Conservation (phyloP, 768 basidiomycete species). For the Calocera cornea region DNA sequence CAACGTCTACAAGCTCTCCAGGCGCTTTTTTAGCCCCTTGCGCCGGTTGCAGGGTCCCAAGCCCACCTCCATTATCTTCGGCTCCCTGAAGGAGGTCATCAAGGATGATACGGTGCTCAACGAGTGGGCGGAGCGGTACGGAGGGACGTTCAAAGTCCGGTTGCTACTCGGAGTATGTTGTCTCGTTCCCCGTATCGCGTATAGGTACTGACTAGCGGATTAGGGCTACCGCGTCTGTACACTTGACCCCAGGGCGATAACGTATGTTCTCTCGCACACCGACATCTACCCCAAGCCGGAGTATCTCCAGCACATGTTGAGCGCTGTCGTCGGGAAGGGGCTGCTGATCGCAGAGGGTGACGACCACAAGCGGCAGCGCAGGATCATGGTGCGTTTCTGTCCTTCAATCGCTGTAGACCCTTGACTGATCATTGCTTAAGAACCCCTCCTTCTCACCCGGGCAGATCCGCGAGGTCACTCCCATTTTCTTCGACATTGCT, state of each 20-base stretch:
- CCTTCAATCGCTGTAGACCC: not conserved
- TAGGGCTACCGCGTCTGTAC: not conserved
- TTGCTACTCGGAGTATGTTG: not conserved
- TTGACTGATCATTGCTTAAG: slow-evolving; percentile 17
- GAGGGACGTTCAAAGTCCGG: not conserved
- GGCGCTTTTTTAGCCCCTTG: not conserved
- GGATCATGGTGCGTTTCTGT: not conserved
- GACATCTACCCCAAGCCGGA: not conserved
- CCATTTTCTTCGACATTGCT: slow-evolving; percentile 49
- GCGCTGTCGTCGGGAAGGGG: not conserved
- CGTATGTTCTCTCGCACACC: not conserved
- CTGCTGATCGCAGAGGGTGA: slow-evolving; percentile 7
- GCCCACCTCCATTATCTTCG: not conserved
- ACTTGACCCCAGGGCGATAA: not conserved
- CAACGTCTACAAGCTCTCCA: not conserved
- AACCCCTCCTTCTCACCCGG: slow-evolving; percentile 39
- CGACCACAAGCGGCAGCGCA: slow-evolving; percentile 3
- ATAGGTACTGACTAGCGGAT: not conserved
- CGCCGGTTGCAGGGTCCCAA: not conserved
- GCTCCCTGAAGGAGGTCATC: not conserved
- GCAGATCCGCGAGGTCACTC: slow-evolving; percentile 37
- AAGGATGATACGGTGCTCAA: not conserved
- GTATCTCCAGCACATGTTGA: not conserved
- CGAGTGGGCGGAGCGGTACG: not conserved
- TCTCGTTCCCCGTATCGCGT: not conserved